Base-by-base conservation (phyloP, 2,329 filamentous ascomycete species). In the Ilyonectria sp. region DNA sequence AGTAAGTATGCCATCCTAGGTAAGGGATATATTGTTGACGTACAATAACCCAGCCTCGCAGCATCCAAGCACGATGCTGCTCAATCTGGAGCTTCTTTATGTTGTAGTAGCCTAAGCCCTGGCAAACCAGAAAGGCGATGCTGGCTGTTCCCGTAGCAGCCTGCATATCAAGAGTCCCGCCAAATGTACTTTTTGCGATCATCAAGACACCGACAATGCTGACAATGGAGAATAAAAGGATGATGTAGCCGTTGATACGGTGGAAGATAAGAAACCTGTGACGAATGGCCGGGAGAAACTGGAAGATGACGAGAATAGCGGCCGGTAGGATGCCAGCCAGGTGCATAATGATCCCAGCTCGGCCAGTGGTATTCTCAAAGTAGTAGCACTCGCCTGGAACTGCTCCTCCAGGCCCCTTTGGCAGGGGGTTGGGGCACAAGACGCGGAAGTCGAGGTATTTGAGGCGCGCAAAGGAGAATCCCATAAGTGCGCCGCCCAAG, bases 1-100 rank as follows among this genome's bases (percentile, higher is more conserved):
- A 29, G 46, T 67, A 8, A 64, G 55, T 4, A 43, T 29, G 4
- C 37, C 7, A 6, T 23, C 60, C 5, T 0, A 10, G 40, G 23
- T 23, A 29, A 31, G 2, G 33, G 26, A 26, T 26, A 26, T 26
- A 6, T 26, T 26, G 26, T 17, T 23, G 10, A 75, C 81, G 63
- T 68, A 85, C 82, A 68, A 85, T 85, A 44, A 85, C 79, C 85
- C 85, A 86, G 8, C 85, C 82, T 23, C 89, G 77, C 33, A 91
- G 72, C 89, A 91, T 91, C 89, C 89, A 91, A 3, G 87, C 87
- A 1, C 89, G 83, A 67, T 91, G 89, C 72, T 91, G 85, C 35
- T 91, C 88, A 55, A 92, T 88, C 73, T 91, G 89, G 2, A 91
- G 77, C 2, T 82, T 79, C 75, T 87, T 90, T 76, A 91, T 85